A percentile compares a stretch with the other conserved stretches of the same genome.
Conservation (phyloP, 176 grass and related monocot species). For the Zoysia pacifica region DNA sequence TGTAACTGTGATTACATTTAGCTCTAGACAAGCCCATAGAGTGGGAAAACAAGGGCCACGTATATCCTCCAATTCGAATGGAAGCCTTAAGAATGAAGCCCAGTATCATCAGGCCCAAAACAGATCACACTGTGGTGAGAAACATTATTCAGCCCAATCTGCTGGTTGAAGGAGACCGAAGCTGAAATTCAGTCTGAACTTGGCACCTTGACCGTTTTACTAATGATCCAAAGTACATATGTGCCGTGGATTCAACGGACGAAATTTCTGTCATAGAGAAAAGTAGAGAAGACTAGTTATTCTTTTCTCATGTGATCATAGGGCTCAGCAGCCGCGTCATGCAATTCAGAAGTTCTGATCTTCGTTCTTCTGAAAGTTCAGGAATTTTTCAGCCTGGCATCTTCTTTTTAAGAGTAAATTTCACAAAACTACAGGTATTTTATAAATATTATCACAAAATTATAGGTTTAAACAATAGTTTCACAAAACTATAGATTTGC, state of each 20-base stretch:
- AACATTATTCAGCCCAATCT: too few relatives aligned
- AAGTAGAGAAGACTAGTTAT: too few relatives aligned
- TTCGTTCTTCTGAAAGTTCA: neutral
- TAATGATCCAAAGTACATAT: neutral
- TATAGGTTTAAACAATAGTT: too few relatives aligned
- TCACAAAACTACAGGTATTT: too few relatives aligned
- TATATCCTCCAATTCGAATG: neutral
- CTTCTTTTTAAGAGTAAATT: neutral
- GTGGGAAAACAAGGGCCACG: neutral
- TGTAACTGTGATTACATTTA: neutral
- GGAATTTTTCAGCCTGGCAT: slow-evolving; percentile 2
- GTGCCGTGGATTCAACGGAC: neutral
- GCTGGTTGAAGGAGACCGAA: too few relatives aligned
- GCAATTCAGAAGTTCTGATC: neutral
- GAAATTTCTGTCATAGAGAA: neutral
- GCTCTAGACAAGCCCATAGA: neutral
- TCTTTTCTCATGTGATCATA: too few relatives aligned
- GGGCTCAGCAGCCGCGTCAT: neutral
- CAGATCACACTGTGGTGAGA: too few relatives aligned
- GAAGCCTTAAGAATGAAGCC: neutral
- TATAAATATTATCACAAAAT: too few relatives aligned
- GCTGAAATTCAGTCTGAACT: too few relatives aligned
- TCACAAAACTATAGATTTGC: too few relatives aligned
- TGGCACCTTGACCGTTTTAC: neutral
- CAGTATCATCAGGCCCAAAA: too few relatives aligned